Evolutionary conservation across 2,329 filamentous ascomycete species (phyloP), one percentile per base, ranked within the genome.

Genomic region (Clarireedia paspali): DNA sequence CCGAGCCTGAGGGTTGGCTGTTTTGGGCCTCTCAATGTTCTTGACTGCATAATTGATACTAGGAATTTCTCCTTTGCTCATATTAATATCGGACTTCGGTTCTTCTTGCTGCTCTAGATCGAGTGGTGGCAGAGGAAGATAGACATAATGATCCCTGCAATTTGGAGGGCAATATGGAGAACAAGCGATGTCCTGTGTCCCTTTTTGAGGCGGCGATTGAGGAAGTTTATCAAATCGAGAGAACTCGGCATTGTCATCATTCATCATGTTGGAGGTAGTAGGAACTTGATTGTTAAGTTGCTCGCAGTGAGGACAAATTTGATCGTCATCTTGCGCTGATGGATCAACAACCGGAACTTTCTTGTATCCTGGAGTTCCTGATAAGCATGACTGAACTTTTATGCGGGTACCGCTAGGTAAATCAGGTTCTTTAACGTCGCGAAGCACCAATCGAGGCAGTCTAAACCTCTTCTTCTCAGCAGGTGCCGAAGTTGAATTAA

Each of bases 361-460:
- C 20, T 55, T 9, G 46, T 47, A 56, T 40, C 23, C 26, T 17
- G 27, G 38, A 5, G 23, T n/a, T 17, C 38, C 23, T 10, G 57
- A 40, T 36, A 56, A 45, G n/a, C 54, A 56, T n/a, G 54, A 47
- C 40, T 12, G 30, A 24, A 52, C 42, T 3, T 24, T 42, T 20
- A 52, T 47, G 7, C 36, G 40, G 20, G 38, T 36, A 12, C 26
- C 26, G 47, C 17, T 55, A 27, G 54, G 40, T 15, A 38, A 17
- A n/a, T 34, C 44, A 1, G 60, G 54, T 15, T 45, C 48, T 15
- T 57, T 54, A 40, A 59, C 62, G 42, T 66, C 61, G 34, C 59
- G 58, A 23, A 67, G 47, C 39, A 63, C 59, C 47, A 67, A 53
- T 39, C 58, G 61, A 7, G 64, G 64, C 24, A 66, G 52, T 15